Conservation (phyloP, 2,329 filamentous ascomycete species). For the Endoconidiophora polonica region DNA sequence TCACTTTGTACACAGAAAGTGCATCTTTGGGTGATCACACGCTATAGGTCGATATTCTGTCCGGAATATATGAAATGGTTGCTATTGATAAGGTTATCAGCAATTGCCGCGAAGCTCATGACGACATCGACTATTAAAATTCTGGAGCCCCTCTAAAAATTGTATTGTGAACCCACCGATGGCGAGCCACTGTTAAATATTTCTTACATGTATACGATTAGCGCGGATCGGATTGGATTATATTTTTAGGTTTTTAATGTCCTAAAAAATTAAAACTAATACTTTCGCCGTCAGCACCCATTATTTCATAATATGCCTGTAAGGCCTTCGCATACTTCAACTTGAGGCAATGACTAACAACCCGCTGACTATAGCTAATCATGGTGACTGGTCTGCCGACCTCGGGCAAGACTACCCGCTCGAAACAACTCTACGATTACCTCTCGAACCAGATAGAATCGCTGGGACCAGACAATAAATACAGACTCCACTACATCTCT, state of each 20-base stretch:
- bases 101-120: too few species aligned
- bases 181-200: neutral
- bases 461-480: conserved; percentile 24
- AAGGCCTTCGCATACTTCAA: neutral
- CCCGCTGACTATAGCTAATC: conserved; percentile 35
- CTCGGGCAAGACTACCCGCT: conserved; percentile 51
- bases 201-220: neutral
- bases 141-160: conserved; percentile 2
- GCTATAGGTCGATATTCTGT: too few species aligned
- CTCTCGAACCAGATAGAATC: conserved; percentile 39
- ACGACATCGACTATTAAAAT: neutral
- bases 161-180: neutral
- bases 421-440: conserved; percentile 47
- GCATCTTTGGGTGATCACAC: too few species aligned
- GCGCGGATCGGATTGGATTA: neutral
- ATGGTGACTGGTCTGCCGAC: conserved; percentile 50
- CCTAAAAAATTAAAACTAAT: neutral
- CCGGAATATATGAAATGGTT: too few species aligned
- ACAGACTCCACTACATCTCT: conserved; percentile 58
- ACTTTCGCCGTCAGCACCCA: neutral
- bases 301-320: conserved; percentile 5
- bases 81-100: too few species aligned
- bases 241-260: neutral
- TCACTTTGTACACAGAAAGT: too few species aligned
- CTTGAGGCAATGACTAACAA: neutral